These are phyloP conservation scores for Xylaria sp. DNA, from an alignment of 2,329 filamentous ascomycete genomes.

Conservation along the genomic window DNA sequence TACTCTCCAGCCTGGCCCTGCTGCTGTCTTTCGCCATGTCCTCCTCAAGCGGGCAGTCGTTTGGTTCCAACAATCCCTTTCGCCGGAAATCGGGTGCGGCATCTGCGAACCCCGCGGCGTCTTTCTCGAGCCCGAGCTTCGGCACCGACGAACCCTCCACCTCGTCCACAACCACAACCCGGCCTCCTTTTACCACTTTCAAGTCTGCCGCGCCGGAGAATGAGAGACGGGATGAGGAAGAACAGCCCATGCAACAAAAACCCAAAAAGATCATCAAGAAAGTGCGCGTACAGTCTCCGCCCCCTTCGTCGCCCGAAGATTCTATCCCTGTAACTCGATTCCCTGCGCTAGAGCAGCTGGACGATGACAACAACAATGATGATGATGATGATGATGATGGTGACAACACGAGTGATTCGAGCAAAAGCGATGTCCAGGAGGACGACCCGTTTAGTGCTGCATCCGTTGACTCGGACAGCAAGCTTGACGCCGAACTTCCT, in stretches of 20 bases:
- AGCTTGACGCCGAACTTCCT: slow-evolving; percentile 37
- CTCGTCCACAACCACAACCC: slow-evolving; percentile 24
- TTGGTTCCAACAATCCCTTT: slow-evolving; percentile 63
- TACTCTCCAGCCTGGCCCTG: slow-evolving; percentile 15
- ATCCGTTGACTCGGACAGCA: slow-evolving; percentile 32
- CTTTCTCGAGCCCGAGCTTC: slow-evolving; percentile 33
- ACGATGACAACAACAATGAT: slow-evolving; percentile 45
- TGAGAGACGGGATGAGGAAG: slow-evolving; percentile 45
- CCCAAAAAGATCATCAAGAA: slow-evolving; percentile 69
- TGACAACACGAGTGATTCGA: slow-evolving; percentile 42
- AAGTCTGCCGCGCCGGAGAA: slow-evolving; percentile 49
- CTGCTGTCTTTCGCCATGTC: slow-evolving; percentile 48
- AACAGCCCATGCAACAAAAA: slow-evolving; percentile 48
- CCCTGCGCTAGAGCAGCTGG: slow-evolving; percentile 40
- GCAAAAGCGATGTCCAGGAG: slow-evolving; percentile 42
- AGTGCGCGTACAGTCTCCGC: slow-evolving; percentile 73
- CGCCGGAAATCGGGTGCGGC: slow-evolving; percentile 54
- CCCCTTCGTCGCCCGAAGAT: slow-evolving; percentile 68
- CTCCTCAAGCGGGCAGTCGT: slow-evolving; percentile 49
- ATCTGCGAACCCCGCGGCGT: slow-evolving; percentile 36
- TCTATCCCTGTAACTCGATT: slow-evolving; percentile 49
- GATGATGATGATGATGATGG: slow-evolving; percentile 41
- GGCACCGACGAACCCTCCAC: slow-evolving; percentile 36
- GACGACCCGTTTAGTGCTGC: slow-evolving; percentile 44
- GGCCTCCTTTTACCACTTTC: slow-evolving; percentile 48